Conservation (phyloP, 2,329 filamentous ascomycete species). For the Zarea fungicola region DNA sequence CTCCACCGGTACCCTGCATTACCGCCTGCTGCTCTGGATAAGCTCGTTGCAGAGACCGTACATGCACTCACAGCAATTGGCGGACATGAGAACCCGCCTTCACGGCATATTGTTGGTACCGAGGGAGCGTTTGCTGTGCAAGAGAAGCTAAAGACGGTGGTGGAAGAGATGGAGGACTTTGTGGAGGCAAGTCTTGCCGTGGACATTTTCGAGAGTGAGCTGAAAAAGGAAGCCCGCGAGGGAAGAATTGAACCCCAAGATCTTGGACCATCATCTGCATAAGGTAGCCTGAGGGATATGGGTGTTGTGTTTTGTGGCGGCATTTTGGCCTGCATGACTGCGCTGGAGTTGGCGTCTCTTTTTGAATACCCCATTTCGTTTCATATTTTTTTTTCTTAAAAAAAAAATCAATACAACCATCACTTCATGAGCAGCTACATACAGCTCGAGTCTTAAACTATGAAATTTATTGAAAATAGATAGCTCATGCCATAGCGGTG, state of each 20-base stretch:
- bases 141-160: constrained; percentile 94
- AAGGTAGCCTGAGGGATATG: constrained; percentile 16
- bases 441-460: too few relatives aligned
- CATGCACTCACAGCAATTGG: constrained; percentile 88
- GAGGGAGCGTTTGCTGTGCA: constrained; percentile 85
- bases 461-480: too few relatives aligned
- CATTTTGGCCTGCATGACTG: background rate
- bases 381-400: background rate
- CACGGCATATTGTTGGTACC: constrained; percentile 85
- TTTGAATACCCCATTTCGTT: constrained; percentile 3
- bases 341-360: background rate
- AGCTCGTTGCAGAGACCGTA: constrained; percentile 80
- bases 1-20: constrained; percentile 70
- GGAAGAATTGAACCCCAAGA: constrained; percentile 28
- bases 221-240: constrained; percentile 46
- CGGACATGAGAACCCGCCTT: constrained; percentile 91
- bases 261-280: constrained; percentile 22
- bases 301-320: background rate
- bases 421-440: too few relatives aligned
- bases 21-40: constrained; percentile 61
- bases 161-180: constrained; percentile 94
- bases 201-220: constrained; percentile 62
- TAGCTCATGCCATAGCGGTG: too few relatives aligned
- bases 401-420: too few relatives aligned
- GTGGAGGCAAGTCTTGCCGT: constrained; percentile 83